Evolutionary conservation across 768 basidiomycete genomes (phyloP), one percentile per base, ranked within the genome.

Genomic region (Naganishia randhawae): DNA sequence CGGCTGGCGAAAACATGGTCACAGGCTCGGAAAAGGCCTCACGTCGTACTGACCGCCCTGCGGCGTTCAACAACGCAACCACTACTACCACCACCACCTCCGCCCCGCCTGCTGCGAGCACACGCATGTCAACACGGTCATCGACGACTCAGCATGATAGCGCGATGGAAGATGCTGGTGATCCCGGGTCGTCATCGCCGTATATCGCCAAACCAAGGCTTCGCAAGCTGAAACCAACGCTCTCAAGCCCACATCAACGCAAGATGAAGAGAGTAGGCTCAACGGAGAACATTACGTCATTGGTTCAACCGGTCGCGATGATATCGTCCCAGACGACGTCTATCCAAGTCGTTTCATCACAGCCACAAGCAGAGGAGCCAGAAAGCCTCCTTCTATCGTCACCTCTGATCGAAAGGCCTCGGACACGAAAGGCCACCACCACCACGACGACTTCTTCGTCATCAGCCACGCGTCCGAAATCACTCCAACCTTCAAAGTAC

Each of bases 281-380:
- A 42, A 39, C 37, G 37, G 37, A 39, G 14, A 42, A 7, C 42
- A 19, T 5, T 41, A 57, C 32, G n/a, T 22, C 27, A 27, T 37
- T 10, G 35, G 55, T 37, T 9, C 35, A 9, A 32, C 3, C 53
- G 9, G 32, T 33, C 1, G 32, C 32, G n/a, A n/a, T 19, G 19
- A 55, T 39, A 42, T 61, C 57, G 25, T 42, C 57, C 57, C 57
- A 61, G 39, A 39, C 57, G 35, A n/a, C 54, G 19, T 0, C 33
- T 2, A 22, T 29, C n/a, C 57, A 25, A 6, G 27, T 61, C 37
- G 37, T 29, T 27, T 61, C 57, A 8, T 61, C 57, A 1, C 57
- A 61, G 29, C 57, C 57, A 19, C n/a, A 41, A 4, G 19, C 37
- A 29, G 19, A 61, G 29, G 19, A n/a, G 7, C 57, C 39, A 29